Evolutionary conservation across 768 basidiomycete genomes (phyloP).

Genomic region (Cyclocybe aegerita): DNA sequence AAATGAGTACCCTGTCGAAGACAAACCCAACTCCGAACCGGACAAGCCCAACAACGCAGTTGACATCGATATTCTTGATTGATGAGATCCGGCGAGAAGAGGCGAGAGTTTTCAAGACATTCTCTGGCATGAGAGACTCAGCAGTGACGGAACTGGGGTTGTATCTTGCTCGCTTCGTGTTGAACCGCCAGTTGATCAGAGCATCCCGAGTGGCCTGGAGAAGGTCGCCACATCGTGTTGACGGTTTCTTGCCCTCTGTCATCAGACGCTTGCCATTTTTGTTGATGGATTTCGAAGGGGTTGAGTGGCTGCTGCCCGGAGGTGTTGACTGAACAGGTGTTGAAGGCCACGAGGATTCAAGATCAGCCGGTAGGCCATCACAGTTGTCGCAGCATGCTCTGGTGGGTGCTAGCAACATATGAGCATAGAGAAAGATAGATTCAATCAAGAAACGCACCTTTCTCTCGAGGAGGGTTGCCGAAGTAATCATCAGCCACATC

Average conservation of each 20-base stretch:
- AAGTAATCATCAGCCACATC: too few species aligned
- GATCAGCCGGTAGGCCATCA: not conserved
- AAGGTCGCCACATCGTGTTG: slow-evolving; percentile 12
- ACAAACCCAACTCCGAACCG: too few species aligned
- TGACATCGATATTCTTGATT: not conserved
- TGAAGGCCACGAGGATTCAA: not conserved
- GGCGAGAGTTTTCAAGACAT: slow-evolving; percentile 22
- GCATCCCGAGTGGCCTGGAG: slow-evolving; percentile 12
- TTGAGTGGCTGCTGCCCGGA: not conserved
- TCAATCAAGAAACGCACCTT: too few species aligned
- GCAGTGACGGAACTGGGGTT: slow-evolving; percentile 9
- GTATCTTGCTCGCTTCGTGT: not conserved
- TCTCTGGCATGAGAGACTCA: slow-evolving; percentile 23
- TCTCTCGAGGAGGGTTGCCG: too few species aligned
- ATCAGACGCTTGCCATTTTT: slow-evolving; percentile 23
- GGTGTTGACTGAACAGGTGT: not conserved
- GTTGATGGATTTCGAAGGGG: slow-evolving; percentile 16
- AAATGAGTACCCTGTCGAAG: too few species aligned
- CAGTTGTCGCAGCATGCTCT: slow-evolving; percentile 22
- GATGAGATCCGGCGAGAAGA: not conserved
- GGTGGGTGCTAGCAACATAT: too few species aligned
- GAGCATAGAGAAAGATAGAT: too few species aligned
- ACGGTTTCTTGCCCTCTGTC: not conserved
- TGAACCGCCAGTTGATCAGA: slow-evolving; percentile 14
- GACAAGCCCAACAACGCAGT: too few species aligned